A percentile compares a stretch with the other conserved stretches of the same genome.
Conservation (phyloP, 768 basidiomycete genomes). For the Agaricus bisporus region DNA sequence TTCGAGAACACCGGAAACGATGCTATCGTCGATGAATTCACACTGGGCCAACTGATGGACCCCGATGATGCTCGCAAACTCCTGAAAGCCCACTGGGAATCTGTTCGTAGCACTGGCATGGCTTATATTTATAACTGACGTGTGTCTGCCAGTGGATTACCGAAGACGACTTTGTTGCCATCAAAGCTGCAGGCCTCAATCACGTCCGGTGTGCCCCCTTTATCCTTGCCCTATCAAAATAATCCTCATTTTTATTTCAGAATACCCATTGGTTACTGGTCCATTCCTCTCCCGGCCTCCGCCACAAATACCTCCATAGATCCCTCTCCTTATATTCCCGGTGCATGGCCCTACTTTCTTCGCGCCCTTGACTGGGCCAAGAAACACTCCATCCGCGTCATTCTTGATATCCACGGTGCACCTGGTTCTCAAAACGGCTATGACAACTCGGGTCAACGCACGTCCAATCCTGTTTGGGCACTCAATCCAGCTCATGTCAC, state of each 20-base stretch:
- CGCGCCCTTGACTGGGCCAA: conserved; percentile 61
- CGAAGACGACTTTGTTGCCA: conserved; percentile 62
- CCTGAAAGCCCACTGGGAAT: conserved; percentile 52
- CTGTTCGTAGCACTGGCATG: conserved; percentile 23
- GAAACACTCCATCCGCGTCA: conserved; percentile 54
- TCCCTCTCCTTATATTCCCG: conserved; percentile 48
- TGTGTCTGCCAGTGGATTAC: conserved; percentile 44
- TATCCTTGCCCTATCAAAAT: background rate
- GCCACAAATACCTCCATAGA: conserved; percentile 28
- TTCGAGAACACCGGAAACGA: conserved; percentile 57
- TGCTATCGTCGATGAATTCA: conserved; percentile 56
- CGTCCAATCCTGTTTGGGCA: conserved; percentile 51
- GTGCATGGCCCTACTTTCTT: conserved; percentile 67
- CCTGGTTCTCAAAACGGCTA: conserved; percentile 64
- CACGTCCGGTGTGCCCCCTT: conserved; percentile 51
- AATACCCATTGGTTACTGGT: conserved; percentile 74
- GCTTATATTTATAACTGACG: conserved; percentile 3
- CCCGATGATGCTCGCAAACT: conserved; percentile 32
- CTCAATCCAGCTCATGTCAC: conserved; percentile 39
- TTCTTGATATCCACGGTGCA: conserved; percentile 74
- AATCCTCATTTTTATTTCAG: conserved; percentile 23
- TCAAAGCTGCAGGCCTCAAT: conserved; percentile 60
- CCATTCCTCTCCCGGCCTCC: conserved; percentile 56
- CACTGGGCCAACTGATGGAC: conserved; percentile 49
- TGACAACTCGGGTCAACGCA: conserved; percentile 71